phyloP scores from a whole-genome alignment of 2,329 filamentous ascomycete species.

The Penicillium sp. region DNA sequence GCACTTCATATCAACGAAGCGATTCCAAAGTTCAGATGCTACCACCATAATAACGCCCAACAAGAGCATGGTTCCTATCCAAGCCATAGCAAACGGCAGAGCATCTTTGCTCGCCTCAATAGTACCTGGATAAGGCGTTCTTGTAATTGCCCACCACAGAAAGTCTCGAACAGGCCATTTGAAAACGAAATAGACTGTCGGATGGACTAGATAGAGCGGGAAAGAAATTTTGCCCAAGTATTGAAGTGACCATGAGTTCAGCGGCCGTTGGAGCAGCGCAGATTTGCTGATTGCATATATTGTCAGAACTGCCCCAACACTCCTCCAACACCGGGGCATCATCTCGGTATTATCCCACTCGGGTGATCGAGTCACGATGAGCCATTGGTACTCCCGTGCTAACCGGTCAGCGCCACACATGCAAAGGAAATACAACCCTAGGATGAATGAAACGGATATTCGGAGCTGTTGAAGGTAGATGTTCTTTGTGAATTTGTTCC shows the following conservation, averaged over 20 bases:
- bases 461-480: neutral
- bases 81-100: neutral
- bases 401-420: neutral
- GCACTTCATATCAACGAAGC: neutral
- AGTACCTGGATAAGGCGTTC: neutral
- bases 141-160: neutral
- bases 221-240: constrained; percentile 3
- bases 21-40: neutral
- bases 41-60: neutral
- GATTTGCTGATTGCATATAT: constrained; percentile 4
- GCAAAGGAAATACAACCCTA: constrained; percentile 1
- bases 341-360: constrained; percentile 1
- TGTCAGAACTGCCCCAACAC: neutral
- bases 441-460: neutral
- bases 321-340: neutral
- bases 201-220: constrained; percentile 2
- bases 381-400: neutral
- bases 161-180: constrained; percentile 1
- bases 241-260: neutral
- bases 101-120: neutral
- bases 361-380: neutral
- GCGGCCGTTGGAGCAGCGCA: neutral
- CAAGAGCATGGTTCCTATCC: neutral
- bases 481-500: neutral
- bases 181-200: neutral